A percentile compares a stretch with the other conserved stretches of the same genome.
Conservation (phyloP, 352 stramenopile genomes). For the Pythium myriotylum region DNA sequence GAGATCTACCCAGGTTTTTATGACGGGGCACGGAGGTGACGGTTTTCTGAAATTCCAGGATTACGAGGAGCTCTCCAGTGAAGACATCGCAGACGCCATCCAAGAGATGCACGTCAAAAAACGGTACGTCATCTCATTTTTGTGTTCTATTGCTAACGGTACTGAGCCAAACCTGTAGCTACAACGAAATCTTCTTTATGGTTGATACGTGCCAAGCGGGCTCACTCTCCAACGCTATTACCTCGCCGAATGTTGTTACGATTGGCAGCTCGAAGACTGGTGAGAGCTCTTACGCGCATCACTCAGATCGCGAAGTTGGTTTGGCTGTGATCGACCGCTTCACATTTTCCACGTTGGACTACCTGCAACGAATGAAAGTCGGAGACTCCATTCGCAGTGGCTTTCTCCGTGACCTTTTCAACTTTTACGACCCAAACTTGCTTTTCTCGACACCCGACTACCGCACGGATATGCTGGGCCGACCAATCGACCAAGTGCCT, state of each 20-base stretch:
- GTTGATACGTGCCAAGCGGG: constrained; percentile 98
- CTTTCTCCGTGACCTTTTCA: constrained; percentile 73
- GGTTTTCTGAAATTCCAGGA: constrained; percentile 99
- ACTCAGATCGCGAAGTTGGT: constrained; percentile 81
- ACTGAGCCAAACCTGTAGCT: constrained; percentile 61
- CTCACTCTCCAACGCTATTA: constrained; percentile 87
- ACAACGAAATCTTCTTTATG: constrained; percentile 96
- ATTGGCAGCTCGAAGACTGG: constrained; percentile 91
- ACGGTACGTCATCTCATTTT: constrained; percentile 37
- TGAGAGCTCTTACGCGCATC: constrained; percentile 96
- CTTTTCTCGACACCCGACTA: constrained; percentile 82
- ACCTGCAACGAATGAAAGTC: constrained; percentile 85
- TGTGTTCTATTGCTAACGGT: not conserved
- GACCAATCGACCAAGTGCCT: constrained; percentile 66
- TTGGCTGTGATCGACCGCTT: constrained; percentile 90
- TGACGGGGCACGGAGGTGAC: constrained; percentile 96
- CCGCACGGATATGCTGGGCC: constrained; percentile 71
- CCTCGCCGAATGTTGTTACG: constrained; percentile 91
- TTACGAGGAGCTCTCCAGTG: constrained; percentile 95
- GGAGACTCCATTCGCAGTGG: constrained; percentile 67
- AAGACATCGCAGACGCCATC: constrained; percentile 93
- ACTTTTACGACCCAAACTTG: constrained; percentile 84
- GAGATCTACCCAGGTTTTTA: constrained; percentile 73
- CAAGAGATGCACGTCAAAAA: constrained; percentile 95
- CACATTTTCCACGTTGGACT: constrained; percentile 89